phyloP scores from a whole-genome alignment of 345 rosid species.

The Syzygium aqueum region DNA sequence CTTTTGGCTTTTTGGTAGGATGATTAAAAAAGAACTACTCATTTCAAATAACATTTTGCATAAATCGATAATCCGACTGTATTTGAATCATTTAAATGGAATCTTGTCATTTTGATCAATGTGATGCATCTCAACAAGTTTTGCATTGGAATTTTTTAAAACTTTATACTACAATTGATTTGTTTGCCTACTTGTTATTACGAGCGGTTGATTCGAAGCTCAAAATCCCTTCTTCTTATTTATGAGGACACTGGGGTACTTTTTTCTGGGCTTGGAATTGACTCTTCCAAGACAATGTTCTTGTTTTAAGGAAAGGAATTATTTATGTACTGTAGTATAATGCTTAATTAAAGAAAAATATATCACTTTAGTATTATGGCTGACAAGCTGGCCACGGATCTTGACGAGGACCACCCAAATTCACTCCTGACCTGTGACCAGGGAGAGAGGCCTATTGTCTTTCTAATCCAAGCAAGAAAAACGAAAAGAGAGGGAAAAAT shows the following conservation, averaged over 20 bases:
- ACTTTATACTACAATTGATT: neutral
- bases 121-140: neutral
- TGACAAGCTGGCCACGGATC: neutral
- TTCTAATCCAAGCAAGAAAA: neutral
- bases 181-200: neutral
- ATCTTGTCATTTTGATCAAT: neutral
- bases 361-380: neutral
- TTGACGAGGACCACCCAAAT: neutral
- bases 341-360: neutral
- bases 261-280: neutral
- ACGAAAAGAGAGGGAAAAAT: neutral
- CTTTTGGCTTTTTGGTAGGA: neutral
- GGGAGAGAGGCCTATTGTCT: neutral
- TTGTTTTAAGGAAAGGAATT: neutral
- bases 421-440: neutral
- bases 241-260: neutral
- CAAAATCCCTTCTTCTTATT: neutral
- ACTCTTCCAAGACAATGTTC: neutral
- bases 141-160: neutral
- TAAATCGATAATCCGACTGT: neutral
- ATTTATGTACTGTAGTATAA: neutral
- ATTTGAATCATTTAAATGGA: neutral
- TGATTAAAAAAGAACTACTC: neutral
- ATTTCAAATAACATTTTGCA: neutral
- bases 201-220: neutral